Conservation (phyloP, 2,329 filamentous ascomycete genomes). For the Exophiala bonariae region DNA sequence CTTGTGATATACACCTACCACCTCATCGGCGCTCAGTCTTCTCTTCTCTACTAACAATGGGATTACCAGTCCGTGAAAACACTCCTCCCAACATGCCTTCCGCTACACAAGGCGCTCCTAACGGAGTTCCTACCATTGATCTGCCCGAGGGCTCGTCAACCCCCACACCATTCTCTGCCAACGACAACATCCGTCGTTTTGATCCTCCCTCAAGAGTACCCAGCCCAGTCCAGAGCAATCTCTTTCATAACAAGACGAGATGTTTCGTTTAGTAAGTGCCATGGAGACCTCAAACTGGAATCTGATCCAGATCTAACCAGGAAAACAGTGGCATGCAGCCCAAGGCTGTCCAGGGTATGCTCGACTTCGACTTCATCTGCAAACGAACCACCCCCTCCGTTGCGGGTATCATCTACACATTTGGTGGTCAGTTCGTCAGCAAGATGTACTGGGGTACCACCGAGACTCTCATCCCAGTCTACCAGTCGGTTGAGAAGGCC, state of each 20-base stretch:
- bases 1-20: no score
- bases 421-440: conserved; percentile 99
- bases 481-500: conserved; percentile 91
- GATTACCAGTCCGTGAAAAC: conserved; percentile 24
- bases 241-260: conserved; percentile 99
- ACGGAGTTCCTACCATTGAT: conserved; percentile 51
- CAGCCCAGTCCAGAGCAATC: conserved; percentile 84
- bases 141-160: conserved; percentile 44
- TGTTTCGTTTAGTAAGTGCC: conserved; percentile 95
- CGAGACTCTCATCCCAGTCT: conserved; percentile 97
- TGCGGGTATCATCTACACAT: conserved; percentile 99
- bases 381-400: conserved; percentile 96
- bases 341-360: conserved; percentile 85
- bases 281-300: conserved; percentile 41
- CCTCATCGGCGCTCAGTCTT: neutral
- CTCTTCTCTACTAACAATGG: conserved; percentile 20
- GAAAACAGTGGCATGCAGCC: conserved; percentile 80
- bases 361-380: conserved; percentile 99
- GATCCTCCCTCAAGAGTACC: conserved; percentile 86
- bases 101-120: conserved; percentile 58
- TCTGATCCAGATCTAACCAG: conserved; percentile 31
- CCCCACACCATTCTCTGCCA: conserved; percentile 62
- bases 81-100: conserved; percentile 28
- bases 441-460: conserved; percentile 99
- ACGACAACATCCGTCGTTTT: conserved; percentile 99